A percentile compares a stretch with the other conserved stretches of the same genome.
Conservation (phyloP, 169 alveolate genomes). For the Cytauxzoon felis region DNA sequence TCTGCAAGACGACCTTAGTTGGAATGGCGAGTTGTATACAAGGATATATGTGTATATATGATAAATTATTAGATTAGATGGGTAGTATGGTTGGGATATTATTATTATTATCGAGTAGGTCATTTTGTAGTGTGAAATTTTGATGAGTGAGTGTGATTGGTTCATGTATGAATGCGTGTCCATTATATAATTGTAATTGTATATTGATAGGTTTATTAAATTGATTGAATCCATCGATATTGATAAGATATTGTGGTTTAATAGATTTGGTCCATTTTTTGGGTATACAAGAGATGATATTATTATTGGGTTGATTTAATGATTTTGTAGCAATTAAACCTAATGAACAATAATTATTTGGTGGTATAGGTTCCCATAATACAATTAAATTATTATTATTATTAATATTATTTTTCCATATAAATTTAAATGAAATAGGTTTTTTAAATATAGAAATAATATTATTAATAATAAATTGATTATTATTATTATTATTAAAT, state of each 20-base stretch:
- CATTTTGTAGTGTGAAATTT: constrained; percentile 47
- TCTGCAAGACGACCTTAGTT: too few relatives aligned
- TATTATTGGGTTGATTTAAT: constrained; percentile 26
- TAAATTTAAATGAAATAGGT: constrained; percentile 18
- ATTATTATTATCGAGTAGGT: constrained; percentile 33
- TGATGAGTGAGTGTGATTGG: constrained; percentile 29
- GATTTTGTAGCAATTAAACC: constrained; percentile 50
- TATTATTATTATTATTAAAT: not conserved
- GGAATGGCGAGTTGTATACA: too few relatives aligned
- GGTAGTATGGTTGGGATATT: constrained; percentile 40
- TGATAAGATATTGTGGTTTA: not conserved
- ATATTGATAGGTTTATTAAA: constrained; percentile 16
- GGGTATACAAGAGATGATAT: constrained; percentile 35
- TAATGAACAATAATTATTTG: constrained; percentile 41
- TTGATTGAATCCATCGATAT: constrained; percentile 29
- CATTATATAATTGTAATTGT: constrained; percentile 19
- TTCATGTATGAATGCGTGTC: constrained; percentile 13
- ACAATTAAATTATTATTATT: constrained; percentile 24
- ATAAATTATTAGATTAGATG: too few relatives aligned
- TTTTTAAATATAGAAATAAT: not conserved
- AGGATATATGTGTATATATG: too few relatives aligned
- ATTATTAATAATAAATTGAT: not conserved
- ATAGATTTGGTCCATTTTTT: constrained; percentile 42
- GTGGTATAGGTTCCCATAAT: constrained; percentile 55
- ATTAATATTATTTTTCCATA: constrained; percentile 47